Conservation (phyloP, 352 stramenopile species). For the Globisporangium mamillatum region DNA sequence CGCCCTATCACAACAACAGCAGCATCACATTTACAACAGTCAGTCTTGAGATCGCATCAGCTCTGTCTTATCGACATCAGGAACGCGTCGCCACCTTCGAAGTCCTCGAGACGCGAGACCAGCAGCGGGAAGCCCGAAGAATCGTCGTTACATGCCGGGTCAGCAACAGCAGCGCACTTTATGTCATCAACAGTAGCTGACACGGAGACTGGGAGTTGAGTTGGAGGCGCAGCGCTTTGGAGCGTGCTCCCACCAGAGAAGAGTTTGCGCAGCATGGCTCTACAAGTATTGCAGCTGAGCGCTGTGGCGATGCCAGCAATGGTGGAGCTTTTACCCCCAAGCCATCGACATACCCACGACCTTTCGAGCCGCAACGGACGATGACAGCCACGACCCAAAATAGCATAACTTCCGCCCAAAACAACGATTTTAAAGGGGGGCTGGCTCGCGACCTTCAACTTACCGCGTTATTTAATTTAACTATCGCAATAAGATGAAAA, state of each 20-base stretch:
- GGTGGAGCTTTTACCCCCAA: neutral
- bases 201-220: neutral
- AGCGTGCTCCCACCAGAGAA: constrained; percentile 27
- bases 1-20: constrained; percentile 20
- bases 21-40: neutral
- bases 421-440: too few species aligned
- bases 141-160: constrained; percentile 9
- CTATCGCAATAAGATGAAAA: too few species aligned
- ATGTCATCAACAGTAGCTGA: neutral
- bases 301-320: neutral
- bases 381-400: too few species aligned
- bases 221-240: neutral
- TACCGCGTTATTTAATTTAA: too few species aligned
- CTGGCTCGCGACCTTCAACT: too few species aligned
- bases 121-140: constrained; percentile 26
- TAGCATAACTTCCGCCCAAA: too few species aligned
- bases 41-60: neutral
- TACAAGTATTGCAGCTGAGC: neutral
- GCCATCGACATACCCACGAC: neutral
- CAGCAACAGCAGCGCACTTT: neutral
- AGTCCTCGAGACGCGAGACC: constrained; percentile 30
- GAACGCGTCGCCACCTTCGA: constrained; percentile 28
- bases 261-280: constrained; percentile 53
- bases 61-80: neutral
- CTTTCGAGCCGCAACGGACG: neutral